Base-by-base conservation (phyloP, 1,139 yeast genomes). In the Protomyces gravidus region DNA sequence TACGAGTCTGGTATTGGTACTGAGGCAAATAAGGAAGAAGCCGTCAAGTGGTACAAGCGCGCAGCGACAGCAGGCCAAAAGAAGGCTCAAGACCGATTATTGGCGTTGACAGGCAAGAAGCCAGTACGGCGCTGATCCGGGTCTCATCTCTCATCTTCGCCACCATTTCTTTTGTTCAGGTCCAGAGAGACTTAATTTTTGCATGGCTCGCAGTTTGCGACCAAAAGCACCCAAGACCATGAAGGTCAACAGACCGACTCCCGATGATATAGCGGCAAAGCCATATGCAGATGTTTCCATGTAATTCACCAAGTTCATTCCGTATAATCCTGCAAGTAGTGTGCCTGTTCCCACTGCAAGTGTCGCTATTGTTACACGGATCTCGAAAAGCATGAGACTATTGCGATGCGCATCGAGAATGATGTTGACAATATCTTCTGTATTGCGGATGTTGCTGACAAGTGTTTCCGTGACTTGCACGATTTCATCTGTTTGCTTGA, bases 371-470 rank as follows among this genome's bases (percentile, higher is more conserved):
- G 96, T 83, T 45, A 90, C 82, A 32, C 62, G 47, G 23, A 62
- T 15, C 67, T 92, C 96, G 67, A 87, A 82, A 60, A 92, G 77
- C 96, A 92, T 90, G 63, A 92, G 77, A 5, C 95, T 85, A 72
- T 94, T 94, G 73, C 99, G 83, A 70, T 90, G 92, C 1, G 98
- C 89, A 72, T 94, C 99, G 59, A 94, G 74, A 61, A 94, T 89
- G 67, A 94, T 92, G 70, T 94, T 94, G 62, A 89, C 94, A 68
- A 94, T 89, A 70, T 94, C 99, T 69, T 94, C 98, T 0, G 99
- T 92, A 15, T 95, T 89, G 64, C 85, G 82, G 66, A 94, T 92
- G 71, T 92, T 95, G 65, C 84, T 81, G 36, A 88, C 82, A 60
- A 89, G 75, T 33, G 90, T 85, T 52, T 89, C 96, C 0, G 95